Evolutionary conservation across 257 asterid genomes (phyloP).

Genomic region (Plantago elongata): DNA sequence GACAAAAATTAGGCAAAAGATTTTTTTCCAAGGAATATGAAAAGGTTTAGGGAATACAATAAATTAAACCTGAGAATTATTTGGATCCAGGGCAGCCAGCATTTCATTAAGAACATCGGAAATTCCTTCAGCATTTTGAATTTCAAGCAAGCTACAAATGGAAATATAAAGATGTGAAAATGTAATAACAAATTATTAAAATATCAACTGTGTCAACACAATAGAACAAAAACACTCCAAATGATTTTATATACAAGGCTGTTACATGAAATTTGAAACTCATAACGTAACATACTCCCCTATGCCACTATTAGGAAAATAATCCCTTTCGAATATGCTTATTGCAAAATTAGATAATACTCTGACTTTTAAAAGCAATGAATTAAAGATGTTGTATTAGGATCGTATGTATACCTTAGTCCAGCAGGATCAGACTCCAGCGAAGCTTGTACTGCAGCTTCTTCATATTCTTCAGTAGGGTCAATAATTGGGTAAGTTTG

Average conservation of each 20-base stretch:
- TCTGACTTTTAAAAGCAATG: neutral
- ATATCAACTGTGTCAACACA: neutral
- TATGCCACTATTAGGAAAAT: too few relatives aligned
- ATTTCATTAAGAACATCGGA: constrained; percentile 80
- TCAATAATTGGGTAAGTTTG: constrained; percentile 76
- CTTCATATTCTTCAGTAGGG: constrained; percentile 58
- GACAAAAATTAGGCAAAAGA: neutral
- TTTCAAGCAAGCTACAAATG: constrained; percentile 63
- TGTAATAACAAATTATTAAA: constrained; percentile 4
- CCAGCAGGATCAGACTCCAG: constrained; percentile 87
- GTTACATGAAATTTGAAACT: too few relatives aligned
- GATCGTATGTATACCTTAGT: constrained; percentile 55
- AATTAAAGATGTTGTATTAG: neutral
- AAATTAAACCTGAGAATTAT: constrained; percentile 56
- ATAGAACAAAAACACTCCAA: too few relatives aligned
- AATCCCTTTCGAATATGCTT: too few relatives aligned
- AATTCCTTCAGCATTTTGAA: constrained; percentile 80
- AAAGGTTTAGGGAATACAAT: neutral
- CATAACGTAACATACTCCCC: too few relatives aligned
- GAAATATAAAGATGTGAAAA: constrained; percentile 11
- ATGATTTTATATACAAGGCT: too few relatives aligned
- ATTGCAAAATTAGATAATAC: too few relatives aligned
- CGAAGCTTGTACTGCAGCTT: constrained; percentile 93
- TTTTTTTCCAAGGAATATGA: neutral
- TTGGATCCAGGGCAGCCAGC: constrained; percentile 77